Conservation (phyloP, 2,329 filamentous ascomycete species). For the Trichoderma sp. region DNA sequence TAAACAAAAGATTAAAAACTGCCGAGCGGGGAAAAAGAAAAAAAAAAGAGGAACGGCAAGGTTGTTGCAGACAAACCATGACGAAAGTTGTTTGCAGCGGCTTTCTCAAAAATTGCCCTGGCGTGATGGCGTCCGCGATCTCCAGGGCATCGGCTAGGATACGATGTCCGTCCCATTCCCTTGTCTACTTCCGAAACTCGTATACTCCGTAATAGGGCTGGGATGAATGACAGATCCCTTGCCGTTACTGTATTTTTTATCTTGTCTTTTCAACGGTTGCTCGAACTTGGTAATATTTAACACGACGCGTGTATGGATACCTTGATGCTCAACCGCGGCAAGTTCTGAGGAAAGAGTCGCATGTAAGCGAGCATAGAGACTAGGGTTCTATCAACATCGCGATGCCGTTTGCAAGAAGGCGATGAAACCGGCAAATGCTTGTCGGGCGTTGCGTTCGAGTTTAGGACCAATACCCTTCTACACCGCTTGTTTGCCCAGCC, state of each 20-base stretch:
- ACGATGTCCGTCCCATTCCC: conserved; percentile 3
- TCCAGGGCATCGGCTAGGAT: background rate
- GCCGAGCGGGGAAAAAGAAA: background rate
- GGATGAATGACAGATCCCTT: background rate
- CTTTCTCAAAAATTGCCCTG: conserved; percentile 18
- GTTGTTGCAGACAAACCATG: background rate
- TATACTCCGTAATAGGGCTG: background rate
- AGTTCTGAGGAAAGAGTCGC: background rate
- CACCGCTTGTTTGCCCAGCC: background rate
- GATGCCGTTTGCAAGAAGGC: background rate
- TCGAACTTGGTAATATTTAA: background rate
- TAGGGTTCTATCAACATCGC: background rate
- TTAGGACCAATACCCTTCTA: background rate
- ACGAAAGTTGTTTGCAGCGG: background rate
- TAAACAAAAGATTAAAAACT: background rate
- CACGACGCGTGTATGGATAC: background rate
- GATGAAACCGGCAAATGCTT: background rate
- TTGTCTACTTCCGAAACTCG: background rate
- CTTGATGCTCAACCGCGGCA: background rate
- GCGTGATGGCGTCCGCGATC: background rate
- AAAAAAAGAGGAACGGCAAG: background rate
- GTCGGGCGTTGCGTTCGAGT: background rate
- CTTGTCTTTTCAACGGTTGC: background rate
- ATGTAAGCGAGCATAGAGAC: background rate
- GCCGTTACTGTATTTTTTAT: background rate